Base-by-base conservation (phyloP, 2,329 filamentous ascomycete genomes). In the Exserohilum turcica region DNA sequence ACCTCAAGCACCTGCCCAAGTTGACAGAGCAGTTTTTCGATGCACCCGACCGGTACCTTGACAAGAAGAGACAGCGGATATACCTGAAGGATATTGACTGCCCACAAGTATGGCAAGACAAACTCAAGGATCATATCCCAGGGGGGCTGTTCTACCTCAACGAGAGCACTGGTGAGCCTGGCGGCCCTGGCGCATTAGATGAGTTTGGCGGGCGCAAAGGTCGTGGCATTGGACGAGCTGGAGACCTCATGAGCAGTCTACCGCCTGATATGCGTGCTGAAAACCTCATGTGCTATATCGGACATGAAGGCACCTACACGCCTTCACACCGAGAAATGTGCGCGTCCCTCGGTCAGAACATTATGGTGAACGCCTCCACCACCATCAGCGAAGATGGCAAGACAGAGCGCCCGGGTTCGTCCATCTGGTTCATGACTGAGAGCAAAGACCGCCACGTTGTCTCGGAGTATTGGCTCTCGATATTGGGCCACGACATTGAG, bases 351-450 rank as follows among this genome's bases (percentile, higher is more conserved):
- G 93, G 94, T 0, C 94, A 99, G 63, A 99, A 99, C 68, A 93
- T 99, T 64, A 97, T 99, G 94, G 92, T 99, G 2, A 91, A 97
- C 61, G 86, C 92, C 2, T 97, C 93, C 0, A 76, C 75, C 38
- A 79, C 79, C 1, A 79, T 85, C 2, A 79, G 84, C 15, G 84
- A 87, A 48, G 81, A 89, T 44, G 90, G 89, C 4, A 90, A 94
- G 68, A 76, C 76, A 0, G 85, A 85, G 38, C 90, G 86, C 59
- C 84, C 89, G 1, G 94, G 94, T 1, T 96, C 90, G 48, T 97
- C 94, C 0, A 85, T 99, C 32, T 99, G 94, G 94, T 96, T 97
- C 71, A 97, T 99, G 94, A 97, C 94, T 0, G 92, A 97, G 72
- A 92, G 87, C 31, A 95, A 94, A 66, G 94, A 99, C 67, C 87